Percentiles rank a stretch among this genome's conserved stretches.
phyloP scores from a whole-genome alignment of 1,284 basidiomycete species.

The Trametes versicolor region DNA sequence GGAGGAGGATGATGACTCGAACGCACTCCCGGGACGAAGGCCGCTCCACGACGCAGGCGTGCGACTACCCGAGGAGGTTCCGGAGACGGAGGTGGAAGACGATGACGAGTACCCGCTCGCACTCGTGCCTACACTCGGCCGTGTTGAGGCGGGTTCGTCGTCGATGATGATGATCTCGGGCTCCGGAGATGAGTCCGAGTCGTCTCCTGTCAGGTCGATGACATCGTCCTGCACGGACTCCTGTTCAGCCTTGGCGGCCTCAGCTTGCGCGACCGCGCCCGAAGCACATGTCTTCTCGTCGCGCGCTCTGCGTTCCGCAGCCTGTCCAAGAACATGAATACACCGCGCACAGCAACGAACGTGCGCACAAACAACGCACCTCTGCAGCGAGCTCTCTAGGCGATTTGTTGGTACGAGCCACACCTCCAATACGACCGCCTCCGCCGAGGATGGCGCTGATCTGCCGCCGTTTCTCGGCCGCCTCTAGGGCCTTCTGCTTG shows the following conservation, averaged over 20 bases:
- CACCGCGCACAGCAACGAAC: conserved; percentile 2
- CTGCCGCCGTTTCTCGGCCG: conserved; percentile 76
- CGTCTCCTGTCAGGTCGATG: conserved; percentile 63
- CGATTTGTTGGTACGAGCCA: conserved; percentile 53
- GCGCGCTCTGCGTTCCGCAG: conserved; percentile 77
- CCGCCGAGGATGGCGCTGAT: conserved; percentile 59
- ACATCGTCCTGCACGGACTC: conserved; percentile 71
- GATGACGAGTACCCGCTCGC: conserved; percentile 13
- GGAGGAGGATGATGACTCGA: conserved; percentile 22
- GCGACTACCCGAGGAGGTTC: conserved; percentile 5
- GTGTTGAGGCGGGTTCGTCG: conserved; percentile 20
- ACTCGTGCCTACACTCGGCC: background rate
- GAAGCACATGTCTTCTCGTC: conserved; percentile 82
- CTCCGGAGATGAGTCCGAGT: conserved; percentile 50
- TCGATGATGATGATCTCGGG: conserved; percentile 38
- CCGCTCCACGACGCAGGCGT: conserved; percentile 17
- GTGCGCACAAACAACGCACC: conserved; percentile 54
- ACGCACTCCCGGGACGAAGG: conserved; percentile 17
- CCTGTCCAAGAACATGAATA: conserved; percentile 55
- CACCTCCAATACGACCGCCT: conserved; percentile 65
- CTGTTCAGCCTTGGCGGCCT: conserved; percentile 74
- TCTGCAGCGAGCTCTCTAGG: conserved; percentile 80
- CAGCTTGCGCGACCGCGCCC: conserved; percentile 65
- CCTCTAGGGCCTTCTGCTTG: conserved; percentile 72
- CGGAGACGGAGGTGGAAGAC: conserved; percentile 4